Conservation (phyloP, 371 early-diverging fungal species). For the Smittium mucronatum region DNA sequence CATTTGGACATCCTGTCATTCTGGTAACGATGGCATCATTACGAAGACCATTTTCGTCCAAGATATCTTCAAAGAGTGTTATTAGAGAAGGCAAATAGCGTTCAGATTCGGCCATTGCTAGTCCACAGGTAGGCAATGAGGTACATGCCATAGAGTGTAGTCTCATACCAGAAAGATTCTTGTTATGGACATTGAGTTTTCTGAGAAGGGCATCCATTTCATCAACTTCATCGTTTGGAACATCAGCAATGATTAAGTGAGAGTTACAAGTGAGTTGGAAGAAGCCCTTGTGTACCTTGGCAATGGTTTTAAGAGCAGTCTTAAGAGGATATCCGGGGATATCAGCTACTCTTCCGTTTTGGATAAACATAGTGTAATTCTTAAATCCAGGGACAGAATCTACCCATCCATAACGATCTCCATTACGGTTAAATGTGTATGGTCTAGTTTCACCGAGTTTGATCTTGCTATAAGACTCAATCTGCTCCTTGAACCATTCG, state of each 20-base stretch:
- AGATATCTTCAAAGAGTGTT: constrained; percentile 51
- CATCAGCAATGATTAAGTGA: constrained; percentile 67
- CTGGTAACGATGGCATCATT: constrained; percentile 82
- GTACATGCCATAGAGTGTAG: constrained; percentile 90
- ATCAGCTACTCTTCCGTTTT: constrained; percentile 85
- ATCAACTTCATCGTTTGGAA: constrained; percentile 54
- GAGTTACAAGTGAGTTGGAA: constrained; percentile 86
- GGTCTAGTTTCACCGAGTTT: constrained; percentile 48
- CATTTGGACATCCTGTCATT: constrained; percentile 95
- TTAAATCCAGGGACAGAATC: constrained; percentile 52
- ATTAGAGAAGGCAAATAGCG: constrained; percentile 81
- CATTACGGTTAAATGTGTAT: constrained; percentile 68
- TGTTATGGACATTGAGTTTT: constrained; percentile 68
- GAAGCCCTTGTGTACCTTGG: constrained; percentile 58
- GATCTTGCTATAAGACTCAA: constrained; percentile 65
- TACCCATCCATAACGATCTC: constrained; percentile 88
- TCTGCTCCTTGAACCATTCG: constrained; percentile 73
- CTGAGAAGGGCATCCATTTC: constrained; percentile 55
- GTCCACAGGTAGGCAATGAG: constrained; percentile 82
- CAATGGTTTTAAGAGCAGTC: constrained; percentile 67
- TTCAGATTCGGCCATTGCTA: constrained; percentile 94
- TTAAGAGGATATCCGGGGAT: constrained; percentile 59
- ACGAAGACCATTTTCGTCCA: constrained; percentile 66
- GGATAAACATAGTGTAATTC: constrained; percentile 79
- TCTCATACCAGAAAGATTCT: constrained; percentile 59